Evolutionary conservation across 441 rosid species (phyloP), one percentile per base, ranked within the genome.

Genomic region (Kokia cookei): DNA sequence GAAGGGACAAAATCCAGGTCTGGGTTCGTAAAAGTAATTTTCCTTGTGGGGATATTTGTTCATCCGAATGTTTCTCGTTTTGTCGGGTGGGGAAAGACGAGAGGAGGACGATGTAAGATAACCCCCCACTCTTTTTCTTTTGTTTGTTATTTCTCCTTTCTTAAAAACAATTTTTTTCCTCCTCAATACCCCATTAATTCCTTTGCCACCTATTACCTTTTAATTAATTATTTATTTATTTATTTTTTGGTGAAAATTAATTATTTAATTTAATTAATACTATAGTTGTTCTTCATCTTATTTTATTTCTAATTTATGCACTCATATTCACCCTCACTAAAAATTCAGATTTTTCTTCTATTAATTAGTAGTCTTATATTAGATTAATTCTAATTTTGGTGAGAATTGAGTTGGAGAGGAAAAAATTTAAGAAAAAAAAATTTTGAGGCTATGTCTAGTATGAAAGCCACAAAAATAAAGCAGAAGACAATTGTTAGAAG

Each of bases 21-120:
- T 29, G 40, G 59, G 59, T 29, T 68, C 5, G 43, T 15, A 15
- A 50, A 26, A 26, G 15, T 48, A 50, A 14, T 37, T 17, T 15
- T 51, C 43, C 43, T 22, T 67, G 63, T 24, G 19, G 48, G 62
- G 48, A 65, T 55, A 64, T 57, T 70, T 51, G 73, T 26, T 76
- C 32, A 40, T 67, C 59, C 13, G 72, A 70, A 59, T 13, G 74
- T 69, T 72, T 43, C 78, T 26, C n/a, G 77, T 69, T 74, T 58
- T 57, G 75, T 40, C 71, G 76, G 86, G 75, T 24, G 48, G 51
- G 62, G 70, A 45, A 47, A 62, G 68, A 65, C 82, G 77, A 65
- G 80, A 73, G 79, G 82, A 73, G 83, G 73, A 37, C 72, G 51
- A 81, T 48, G 80, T 63, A 74, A 76, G 58, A 50, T 10, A 15